Base-by-base conservation (phyloP, 2,329 filamentous ascomycete genomes). In the Alternaria solani region DNA sequence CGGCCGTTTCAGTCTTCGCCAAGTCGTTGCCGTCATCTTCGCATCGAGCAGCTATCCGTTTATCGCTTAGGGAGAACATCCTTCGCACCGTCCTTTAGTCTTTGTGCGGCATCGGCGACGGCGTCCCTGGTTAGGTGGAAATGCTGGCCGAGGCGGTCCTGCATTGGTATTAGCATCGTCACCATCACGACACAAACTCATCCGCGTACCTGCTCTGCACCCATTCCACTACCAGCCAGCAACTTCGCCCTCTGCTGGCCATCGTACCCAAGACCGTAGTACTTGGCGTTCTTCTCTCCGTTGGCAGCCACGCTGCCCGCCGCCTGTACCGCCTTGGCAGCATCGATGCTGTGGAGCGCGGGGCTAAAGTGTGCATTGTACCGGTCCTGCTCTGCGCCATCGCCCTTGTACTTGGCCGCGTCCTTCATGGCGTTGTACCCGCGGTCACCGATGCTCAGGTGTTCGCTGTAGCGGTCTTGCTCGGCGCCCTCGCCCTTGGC, bases 151-250 rank as follows among this genome's bases (percentile, higher is more conserved):
- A 72, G 72, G 20, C 70, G 70, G 30, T 77, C 74, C 75, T 77
- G 42, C 18, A 16, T 46, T 1, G 44, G 42, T 38, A n/a, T 70
- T 43, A 69, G 59, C 5, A 32, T 43, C 8, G 14, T 44, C 14
- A 20, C 8, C 36, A 32, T 2, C n/a, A n/a, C 14, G 7, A 12
- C 14, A 11, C 4, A 11, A 2, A n/a, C 23, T 47, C 12, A 16
- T 23, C 34, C 25, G 55, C 66, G 46, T 70, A 77, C 75, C 69
- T 78, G 75, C 55, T 78, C 75, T 34, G 74, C 74, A 7, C 74
- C 75, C 14, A 57, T 61, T n/a, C 74, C 73, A 47, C 71, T 67
- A 38, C 62, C 61, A 34, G 75, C 74, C 60, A 77, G 51, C 32
- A 68, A 43, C 60, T 69, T 71, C 26, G 74, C 75, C 43, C 70